These are phyloP conservation scores for Lentinula aciculospora DNA, from an alignment of 768 basidiomycete genomes.

Conservation along the genomic window DNA sequence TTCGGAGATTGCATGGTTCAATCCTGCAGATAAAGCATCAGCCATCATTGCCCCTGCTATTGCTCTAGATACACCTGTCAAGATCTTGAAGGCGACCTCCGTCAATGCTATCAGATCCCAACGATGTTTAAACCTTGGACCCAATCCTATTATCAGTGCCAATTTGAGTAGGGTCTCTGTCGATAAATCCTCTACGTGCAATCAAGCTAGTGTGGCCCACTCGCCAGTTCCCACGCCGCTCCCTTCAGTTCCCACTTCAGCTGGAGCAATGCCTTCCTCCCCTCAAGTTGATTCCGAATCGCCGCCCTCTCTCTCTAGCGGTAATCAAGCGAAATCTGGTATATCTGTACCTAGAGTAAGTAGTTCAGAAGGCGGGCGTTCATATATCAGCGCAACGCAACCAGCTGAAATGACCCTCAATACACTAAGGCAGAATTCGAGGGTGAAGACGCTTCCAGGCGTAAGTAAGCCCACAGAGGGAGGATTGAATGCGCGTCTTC, in stretches of 20 bases:
- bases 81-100: not conserved
- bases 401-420: too few species aligned
- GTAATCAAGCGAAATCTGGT: not conserved
- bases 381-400: not conserved
- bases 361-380: not conserved
- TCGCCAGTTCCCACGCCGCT: not conserved
- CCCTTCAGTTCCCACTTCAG: not conserved
- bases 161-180: not conserved
- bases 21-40: not conserved
- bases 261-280: not conserved
- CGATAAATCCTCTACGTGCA: not conserved
- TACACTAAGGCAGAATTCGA: not conserved
- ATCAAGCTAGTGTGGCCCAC: not conserved
- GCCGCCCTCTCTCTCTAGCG: not conserved
- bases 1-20: not conserved
- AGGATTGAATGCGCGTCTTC: not conserved
- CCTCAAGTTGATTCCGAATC: not conserved
- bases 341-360: not conserved
- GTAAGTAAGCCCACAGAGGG: not conserved
- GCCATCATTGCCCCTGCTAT: not conserved
- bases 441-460: not conserved
- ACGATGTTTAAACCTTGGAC: not conserved
- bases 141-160: not conserved
- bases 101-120: not conserved
- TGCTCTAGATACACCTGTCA: not conserved